These are phyloP conservation scores for Zymoseptoria crescenta DNA, from an alignment of 2,329 filamentous ascomycete species.

Conservation along the genomic window DNA sequence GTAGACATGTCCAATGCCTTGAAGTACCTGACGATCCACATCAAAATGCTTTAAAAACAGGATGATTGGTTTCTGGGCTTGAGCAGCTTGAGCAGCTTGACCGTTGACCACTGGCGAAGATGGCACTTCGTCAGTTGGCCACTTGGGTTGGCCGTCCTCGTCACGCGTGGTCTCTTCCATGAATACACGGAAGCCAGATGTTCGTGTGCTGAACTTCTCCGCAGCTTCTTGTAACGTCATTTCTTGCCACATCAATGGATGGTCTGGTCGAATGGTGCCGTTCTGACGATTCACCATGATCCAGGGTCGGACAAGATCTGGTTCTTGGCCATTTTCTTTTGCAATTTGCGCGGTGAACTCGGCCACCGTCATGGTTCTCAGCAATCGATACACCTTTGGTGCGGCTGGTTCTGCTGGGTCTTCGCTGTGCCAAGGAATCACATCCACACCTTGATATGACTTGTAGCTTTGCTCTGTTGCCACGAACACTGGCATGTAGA, in stretches of 20 bases:
- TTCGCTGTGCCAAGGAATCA: slow-evolving; percentile 53
- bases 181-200: slow-evolving; percentile 68
- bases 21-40: slow-evolving; percentile 62
- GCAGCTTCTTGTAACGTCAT: slow-evolving; percentile 61
- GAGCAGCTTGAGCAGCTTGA: slow-evolving; percentile 20
- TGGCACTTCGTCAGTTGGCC: slow-evolving; percentile 56
- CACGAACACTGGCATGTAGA: slow-evolving; percentile 79
- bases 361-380: slow-evolving; percentile 65
- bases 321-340: slow-evolving; percentile 58
- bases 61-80: slow-evolving; percentile 53
- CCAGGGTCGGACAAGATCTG: slow-evolving; percentile 74
- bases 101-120: slow-evolving; percentile 36
- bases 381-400: slow-evolving; percentile 63
- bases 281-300: slow-evolving; percentile 98
- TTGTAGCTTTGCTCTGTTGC: slow-evolving; percentile 76
- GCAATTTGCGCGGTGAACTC: slow-evolving; percentile 68
- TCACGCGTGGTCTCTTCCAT: slow-evolving; percentile 68
- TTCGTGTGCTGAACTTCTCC: slow-evolving; percentile 61
- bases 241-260: slow-evolving; percentile 68
- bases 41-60: slow-evolving; percentile 94
- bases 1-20: slow-evolving; percentile 75
- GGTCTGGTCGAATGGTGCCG: slow-evolving; percentile 87
- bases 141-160: slow-evolving; percentile 62
- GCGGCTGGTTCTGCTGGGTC: slow-evolving; percentile 57
- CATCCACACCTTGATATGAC: slow-evolving; percentile 74